These are phyloP conservation scores for Pythium biforme DNA, from an alignment of 352 stramenopile genomes.

Conservation along the genomic window DNA sequence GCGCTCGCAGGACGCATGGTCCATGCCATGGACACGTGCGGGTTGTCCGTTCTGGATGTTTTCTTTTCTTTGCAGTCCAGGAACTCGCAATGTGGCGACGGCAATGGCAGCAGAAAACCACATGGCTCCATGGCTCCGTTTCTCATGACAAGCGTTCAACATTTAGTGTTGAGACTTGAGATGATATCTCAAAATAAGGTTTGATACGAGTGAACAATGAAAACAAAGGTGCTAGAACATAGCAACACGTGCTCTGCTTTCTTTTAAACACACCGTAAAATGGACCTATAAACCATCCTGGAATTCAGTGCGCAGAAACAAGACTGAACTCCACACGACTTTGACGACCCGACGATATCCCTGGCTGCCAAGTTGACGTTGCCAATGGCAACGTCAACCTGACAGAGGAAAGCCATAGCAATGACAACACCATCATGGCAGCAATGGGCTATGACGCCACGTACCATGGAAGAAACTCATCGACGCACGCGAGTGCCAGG, in stretches of 20 bases:
- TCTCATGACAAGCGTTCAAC: slow-evolving; percentile 6
- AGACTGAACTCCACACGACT: neutral
- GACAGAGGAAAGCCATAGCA: too few species aligned
- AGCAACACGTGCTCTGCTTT: too few species aligned
- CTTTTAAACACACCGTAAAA: slow-evolving; percentile 3
- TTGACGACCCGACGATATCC: neutral
- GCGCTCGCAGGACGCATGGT: slow-evolving; percentile 4
- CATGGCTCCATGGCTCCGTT: slow-evolving; percentile 16
- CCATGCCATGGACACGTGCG: slow-evolving; percentile 13
- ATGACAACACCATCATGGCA: too few species aligned
- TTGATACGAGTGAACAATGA: too few species aligned
- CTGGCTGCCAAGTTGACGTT: too few species aligned
- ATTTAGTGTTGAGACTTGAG: slow-evolving; percentile 20
- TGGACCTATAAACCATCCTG: slow-evolving; percentile 20
- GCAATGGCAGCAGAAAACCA: neutral
- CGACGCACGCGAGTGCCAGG: neutral
- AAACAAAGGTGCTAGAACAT: neutral
- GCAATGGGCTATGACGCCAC: too few species aligned
- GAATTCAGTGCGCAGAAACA: neutral
- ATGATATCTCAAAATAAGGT: slow-evolving; percentile 2
- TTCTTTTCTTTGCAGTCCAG: neutral
- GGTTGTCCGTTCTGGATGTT: slow-evolving; percentile 23
- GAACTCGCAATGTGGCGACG: slow-evolving; percentile 8
- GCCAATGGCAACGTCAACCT: neutral
- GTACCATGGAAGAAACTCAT: neutral